Percentiles rank a stretch among this genome's conserved stretches.
Conservation (phyloP, 2,329 filamentous ascomycete genomes). For the Coniosporium tulheliwenetii region DNA sequence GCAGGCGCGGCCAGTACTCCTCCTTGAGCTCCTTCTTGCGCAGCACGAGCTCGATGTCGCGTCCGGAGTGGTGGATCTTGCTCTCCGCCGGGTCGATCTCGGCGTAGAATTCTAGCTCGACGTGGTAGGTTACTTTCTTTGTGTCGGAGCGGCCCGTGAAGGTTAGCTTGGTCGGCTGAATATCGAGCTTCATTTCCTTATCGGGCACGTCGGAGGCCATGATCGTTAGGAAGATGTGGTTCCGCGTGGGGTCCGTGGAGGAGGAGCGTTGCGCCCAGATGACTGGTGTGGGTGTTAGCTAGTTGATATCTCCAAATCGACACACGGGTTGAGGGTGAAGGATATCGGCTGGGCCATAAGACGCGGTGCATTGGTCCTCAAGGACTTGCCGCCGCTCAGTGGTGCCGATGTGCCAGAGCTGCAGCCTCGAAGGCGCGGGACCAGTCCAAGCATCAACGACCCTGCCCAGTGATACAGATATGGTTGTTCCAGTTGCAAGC, state of each 20-base stretch:
- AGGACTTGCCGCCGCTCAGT: no score
- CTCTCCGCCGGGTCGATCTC: conserved; percentile 78
- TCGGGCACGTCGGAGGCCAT: conserved; percentile 70
- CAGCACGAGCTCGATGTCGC: conserved; percentile 80
- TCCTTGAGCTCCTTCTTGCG: conserved; percentile 93
- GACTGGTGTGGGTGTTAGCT: conserved; percentile 39
- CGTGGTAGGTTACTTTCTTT: conserved; percentile 74
- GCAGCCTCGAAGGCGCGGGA: no score
- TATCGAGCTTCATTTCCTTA: conserved; percentile 63
- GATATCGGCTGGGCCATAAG: no score
- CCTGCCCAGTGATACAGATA: no score
- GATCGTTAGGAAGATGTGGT: conserved; percentile 90
- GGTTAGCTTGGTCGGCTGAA: conserved; percentile 59
- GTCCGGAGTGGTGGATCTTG: conserved; percentile 76
- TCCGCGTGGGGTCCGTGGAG: conserved; percentile 62
- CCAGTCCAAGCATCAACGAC: no score
- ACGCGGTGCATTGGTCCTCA: no score
- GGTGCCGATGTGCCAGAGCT: no score
- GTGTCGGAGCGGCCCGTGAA: conserved; percentile 74
- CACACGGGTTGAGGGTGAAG: neutral
- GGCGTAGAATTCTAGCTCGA: conserved; percentile 74
- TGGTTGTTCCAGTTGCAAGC: no score
- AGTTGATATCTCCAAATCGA: neutral
- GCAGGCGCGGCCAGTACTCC: conserved; percentile 88
- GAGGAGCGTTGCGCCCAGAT: conserved; percentile 97